Evolutionary conservation across 768 basidiomycete species (phyloP).

Genomic region (Russula compacta): DNA sequence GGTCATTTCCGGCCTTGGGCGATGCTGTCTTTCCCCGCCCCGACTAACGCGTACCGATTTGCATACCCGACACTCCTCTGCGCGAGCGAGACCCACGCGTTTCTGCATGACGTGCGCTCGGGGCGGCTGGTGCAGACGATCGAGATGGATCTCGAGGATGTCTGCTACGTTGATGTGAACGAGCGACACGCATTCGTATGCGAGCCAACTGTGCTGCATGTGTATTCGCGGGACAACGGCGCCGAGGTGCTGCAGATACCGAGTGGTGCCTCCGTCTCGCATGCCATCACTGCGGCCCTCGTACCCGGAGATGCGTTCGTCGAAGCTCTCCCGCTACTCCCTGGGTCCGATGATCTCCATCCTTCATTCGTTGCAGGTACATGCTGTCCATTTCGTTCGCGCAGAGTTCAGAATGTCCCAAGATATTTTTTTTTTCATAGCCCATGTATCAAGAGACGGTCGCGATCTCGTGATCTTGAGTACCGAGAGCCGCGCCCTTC

Average conservation of each 20-base stretch:
- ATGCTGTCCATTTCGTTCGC: not conserved
- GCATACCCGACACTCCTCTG: constrained; percentile 59
- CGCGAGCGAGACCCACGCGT: constrained; percentile 36
- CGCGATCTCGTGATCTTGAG: constrained; percentile 27
- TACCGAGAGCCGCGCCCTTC: constrained; percentile 21
- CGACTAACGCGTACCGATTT: constrained; percentile 50
- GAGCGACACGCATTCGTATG: constrained; percentile 52
- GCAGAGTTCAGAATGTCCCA: not conserved
- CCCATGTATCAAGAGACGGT: constrained; percentile 32
- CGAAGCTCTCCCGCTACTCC: not conserved
- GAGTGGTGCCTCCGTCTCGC: not conserved
- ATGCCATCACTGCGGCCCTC: not conserved
- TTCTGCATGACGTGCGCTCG: constrained; percentile 54
- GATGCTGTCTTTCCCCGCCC: constrained; percentile 38
- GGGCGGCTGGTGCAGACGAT: constrained; percentile 43
- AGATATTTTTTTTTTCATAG: constrained; percentile 17
- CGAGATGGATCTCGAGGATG: constrained; percentile 28
- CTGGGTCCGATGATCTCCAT: not conserved
- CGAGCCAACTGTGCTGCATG: constrained; percentile 37
- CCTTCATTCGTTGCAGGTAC: constrained; percentile 5
- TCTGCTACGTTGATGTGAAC: constrained; percentile 57
- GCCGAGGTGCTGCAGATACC: constrained; percentile 33
- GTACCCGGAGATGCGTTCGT: constrained; percentile 4
- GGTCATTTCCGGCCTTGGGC: constrained; percentile 61
- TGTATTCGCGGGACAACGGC: constrained; percentile 45